phyloP scores from a whole-genome alignment of 2,329 filamentous ascomycete species.

The Apiospora aurea region DNA sequence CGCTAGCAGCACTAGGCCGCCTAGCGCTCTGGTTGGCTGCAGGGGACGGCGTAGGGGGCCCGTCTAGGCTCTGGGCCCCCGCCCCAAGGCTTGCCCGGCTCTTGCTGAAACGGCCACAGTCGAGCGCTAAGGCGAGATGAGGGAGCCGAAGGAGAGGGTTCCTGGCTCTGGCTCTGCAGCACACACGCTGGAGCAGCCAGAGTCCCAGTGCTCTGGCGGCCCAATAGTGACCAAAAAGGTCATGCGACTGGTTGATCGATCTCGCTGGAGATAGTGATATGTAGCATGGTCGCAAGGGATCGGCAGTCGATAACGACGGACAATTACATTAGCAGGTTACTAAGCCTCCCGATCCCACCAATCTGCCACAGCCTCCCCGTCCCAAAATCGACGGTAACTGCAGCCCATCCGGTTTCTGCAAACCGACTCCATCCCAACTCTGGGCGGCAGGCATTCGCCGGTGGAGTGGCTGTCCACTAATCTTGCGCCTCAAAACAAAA shows the following conservation, averaged over 20 bases:
- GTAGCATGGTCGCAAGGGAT: constrained; percentile 5
- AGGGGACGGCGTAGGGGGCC: not conserved
- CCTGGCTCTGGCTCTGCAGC: not conserved
- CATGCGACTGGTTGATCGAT: constrained; percentile 2
- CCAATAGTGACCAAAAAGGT: constrained; percentile 1
- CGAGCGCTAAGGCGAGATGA: not conserved
- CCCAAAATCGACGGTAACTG: not conserved
- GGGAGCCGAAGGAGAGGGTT: not conserved
- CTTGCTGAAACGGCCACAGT: not conserved
- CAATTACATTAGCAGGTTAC: not conserved
- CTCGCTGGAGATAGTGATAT: constrained; percentile 3
- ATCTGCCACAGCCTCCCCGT: not conserved
- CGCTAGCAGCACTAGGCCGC: not conserved
- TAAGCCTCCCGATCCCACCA: not conserved
- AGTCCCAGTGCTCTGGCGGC: not conserved
- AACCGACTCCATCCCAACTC: not conserved
- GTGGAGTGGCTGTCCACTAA: constrained; percentile 1
- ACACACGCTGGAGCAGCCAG: not conserved
- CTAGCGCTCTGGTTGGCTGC: constrained; percentile 8
- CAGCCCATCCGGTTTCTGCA: not conserved
- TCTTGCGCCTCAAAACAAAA: constrained; percentile 8
- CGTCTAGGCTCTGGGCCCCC: not conserved
- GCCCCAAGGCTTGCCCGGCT: not conserved
- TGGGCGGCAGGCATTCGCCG: not conserved
- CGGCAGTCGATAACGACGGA: not conserved